These are phyloP conservation scores for Pestalotiopsis sp. DNA, from an alignment of 2,329 filamentous ascomycete genomes.

Conservation along the genomic window DNA sequence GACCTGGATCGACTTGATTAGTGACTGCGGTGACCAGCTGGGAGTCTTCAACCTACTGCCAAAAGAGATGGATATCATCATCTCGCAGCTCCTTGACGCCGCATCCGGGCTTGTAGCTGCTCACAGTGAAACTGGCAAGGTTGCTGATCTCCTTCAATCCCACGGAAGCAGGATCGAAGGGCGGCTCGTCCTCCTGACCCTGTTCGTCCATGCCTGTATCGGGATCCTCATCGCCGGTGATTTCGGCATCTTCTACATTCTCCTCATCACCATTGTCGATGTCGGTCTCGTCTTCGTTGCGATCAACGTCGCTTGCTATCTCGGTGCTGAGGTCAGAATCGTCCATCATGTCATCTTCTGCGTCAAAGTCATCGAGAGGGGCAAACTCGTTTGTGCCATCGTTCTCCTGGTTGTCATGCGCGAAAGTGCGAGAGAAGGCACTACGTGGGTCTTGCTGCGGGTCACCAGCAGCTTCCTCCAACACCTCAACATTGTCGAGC, in stretches of 20 bases:
- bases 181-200: conserved; percentile 35
- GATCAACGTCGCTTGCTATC: conserved; percentile 18
- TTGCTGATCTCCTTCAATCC: conserved; percentile 83
- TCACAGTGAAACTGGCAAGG: conserved; percentile 80
- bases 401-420: conserved; percentile 22
- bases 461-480: conserved; percentile 10
- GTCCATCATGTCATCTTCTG: conserved; percentile 18
- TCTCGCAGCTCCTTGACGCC: conserved; percentile 74
- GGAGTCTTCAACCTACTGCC: conserved; percentile 61
- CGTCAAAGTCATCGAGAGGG: conserved; percentile 7
- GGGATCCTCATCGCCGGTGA: conserved; percentile 28
- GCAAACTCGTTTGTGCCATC: conserved; percentile 20
- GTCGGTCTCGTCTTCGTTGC: conserved; percentile 31
- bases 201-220: conserved; percentile 35
- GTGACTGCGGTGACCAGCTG: background rate
- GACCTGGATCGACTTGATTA: conserved; percentile 48
- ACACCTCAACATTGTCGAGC: background rate
- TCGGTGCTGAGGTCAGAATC: conserved; percentile 18
- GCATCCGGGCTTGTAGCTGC: conserved; percentile 77
- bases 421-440: background rate
- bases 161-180: conserved; percentile 53
- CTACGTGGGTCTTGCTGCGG: background rate
- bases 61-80: conserved; percentile 72
- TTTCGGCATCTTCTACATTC: conserved; percentile 27
- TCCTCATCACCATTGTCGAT: conserved; percentile 26